Evolutionary conservation across 164 flowering plant genomes (phyloP).

Genomic region (Sedum album): DNA sequence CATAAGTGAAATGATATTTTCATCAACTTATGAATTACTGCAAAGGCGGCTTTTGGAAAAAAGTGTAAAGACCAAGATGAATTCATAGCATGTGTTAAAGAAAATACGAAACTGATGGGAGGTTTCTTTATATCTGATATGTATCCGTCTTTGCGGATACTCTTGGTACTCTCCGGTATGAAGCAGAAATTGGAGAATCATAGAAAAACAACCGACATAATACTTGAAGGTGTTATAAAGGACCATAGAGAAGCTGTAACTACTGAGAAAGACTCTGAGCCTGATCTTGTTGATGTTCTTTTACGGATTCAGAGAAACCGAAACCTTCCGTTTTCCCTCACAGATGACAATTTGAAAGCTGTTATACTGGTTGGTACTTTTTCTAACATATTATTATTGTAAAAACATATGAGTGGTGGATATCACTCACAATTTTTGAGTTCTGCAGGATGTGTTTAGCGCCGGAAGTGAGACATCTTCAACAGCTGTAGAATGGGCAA

Average conservation of each 20-base stretch:
- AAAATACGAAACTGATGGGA: constrained; percentile 7
- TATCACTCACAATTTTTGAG: not conserved
- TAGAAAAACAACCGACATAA: constrained; percentile 10
- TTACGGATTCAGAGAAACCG: constrained; percentile 12
- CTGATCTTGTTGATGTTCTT: constrained; percentile 27
- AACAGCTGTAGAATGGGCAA: constrained; percentile 21
- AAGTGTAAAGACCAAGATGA: constrained; percentile 21
- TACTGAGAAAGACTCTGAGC: not conserved
- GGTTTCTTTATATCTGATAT: constrained; percentile 31
- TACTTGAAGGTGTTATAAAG: constrained; percentile 19
- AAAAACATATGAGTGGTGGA: not conserved
- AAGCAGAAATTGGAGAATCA: constrained; percentile 15
- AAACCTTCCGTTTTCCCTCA: constrained; percentile 13
- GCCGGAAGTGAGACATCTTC: constrained; percentile 28
- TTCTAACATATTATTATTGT: not conserved
- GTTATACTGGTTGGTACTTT: constrained; percentile 14
- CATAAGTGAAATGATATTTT: constrained; percentile 13
- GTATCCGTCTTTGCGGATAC: constrained; percentile 22
- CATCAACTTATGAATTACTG: constrained; percentile 15
- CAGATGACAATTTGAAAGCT: constrained; percentile 22
- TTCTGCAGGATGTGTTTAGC: constrained; percentile 17
- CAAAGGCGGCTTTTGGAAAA: constrained; percentile 32
- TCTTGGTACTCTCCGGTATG: constrained; percentile 18
- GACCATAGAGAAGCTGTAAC: constrained; percentile 12
- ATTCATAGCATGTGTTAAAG: constrained; percentile 17